Evolutionary conservation across 2,329 filamentous ascomycete species (phyloP), one percentile per base, ranked within the genome.

Genomic region (Phialemonium atrogriseum): DNA sequence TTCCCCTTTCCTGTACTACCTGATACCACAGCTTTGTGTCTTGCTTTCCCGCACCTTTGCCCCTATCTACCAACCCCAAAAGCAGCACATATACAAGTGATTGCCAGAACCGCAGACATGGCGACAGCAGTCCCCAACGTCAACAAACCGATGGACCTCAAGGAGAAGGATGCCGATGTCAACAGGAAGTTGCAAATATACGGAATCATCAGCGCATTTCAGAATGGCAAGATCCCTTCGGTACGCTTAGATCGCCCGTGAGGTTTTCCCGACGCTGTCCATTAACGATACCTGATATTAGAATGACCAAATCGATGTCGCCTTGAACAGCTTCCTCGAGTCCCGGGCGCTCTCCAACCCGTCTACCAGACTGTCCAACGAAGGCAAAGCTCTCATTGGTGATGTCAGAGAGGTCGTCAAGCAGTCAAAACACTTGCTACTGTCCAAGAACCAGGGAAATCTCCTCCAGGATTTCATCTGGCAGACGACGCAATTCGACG

Each of bases 391-490:
- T n/a, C 73, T 98, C 3, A 75, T 95, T 4, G 62, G 66, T 24
- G 89, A 96, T 45, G 62, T 91, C 35, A 77, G 76, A 38, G 69
- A 84, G 33, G 85, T 94, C 31, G 78, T 98, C 27, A 75, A 82
- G 48, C 75, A 91, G 55, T 82, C 89, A 36, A 93, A 95, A 66
- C 62, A 78, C 35, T 71, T 98, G 10, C 64, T 96, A 7, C 68
- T 98, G 16, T 83, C 81, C 62, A 98, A 96, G 73, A 98, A 98
- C 54, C 75, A 94, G 37, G 91, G 88, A 52, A 87, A 98, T 50
- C 63, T 96, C 36, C 65, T 98, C 13, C 91, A 98, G 54, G 88
- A 98, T 50, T 96, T 98, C 59, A 85, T 96, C 59, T 98, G 84
- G 82, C 84, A 94, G 54, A 88, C 87, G 0, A 77, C 86, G 51